A percentile compares a stretch with the other conserved stretches of the same genome.
Evolutionary conservation across 1,139 yeast genomes (phyloP).

Genomic region (Yamadazyma atlantica): DNA sequence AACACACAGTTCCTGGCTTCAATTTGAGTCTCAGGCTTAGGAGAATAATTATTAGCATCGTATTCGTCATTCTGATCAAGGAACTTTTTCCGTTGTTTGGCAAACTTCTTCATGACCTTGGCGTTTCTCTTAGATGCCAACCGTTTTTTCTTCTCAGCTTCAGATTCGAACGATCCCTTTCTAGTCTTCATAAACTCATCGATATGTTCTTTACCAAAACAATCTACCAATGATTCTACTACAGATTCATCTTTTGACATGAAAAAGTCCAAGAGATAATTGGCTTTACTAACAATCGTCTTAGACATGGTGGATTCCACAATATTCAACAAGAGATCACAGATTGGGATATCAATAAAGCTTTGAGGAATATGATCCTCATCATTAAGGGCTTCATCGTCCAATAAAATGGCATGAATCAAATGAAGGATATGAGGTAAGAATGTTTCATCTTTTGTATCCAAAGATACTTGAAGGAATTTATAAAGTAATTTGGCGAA

Average conservation of each 20-base stretch:
- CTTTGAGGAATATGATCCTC: slow-evolving; percentile 35
- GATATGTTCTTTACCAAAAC: slow-evolving; percentile 59
- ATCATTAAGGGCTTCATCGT: slow-evolving; percentile 49
- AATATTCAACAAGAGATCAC: slow-evolving; percentile 52
- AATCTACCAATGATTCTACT: slow-evolving; percentile 48
- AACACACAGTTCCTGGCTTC: slow-evolving; percentile 53
- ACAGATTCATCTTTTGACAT: slow-evolving; percentile 49
- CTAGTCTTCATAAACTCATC: slow-evolving; percentile 36
- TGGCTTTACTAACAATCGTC: slow-evolving; percentile 52
- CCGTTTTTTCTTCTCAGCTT: slow-evolving; percentile 46
- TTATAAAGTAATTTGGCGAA: slow-evolving; percentile 62
- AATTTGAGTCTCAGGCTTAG: slow-evolving; percentile 6
- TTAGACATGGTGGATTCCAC: slow-evolving; percentile 53
- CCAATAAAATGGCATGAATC: slow-evolving; percentile 61
- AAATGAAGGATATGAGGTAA: slow-evolving; percentile 64
- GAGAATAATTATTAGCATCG: slow-evolving; percentile 10
- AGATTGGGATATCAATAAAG: slow-evolving; percentile 56
- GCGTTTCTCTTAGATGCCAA: slow-evolving; percentile 38
- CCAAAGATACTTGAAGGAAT: slow-evolving; percentile 51
- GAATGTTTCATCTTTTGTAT: slow-evolving; percentile 50
- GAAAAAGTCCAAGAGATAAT: slow-evolving; percentile 49
- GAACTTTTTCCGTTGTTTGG: slow-evolving; percentile 40
- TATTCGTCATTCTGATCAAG: slow-evolving; percentile 30
- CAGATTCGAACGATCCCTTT: slow-evolving; percentile 27
- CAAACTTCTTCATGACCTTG: slow-evolving; percentile 42